These are phyloP conservation scores for Cinnamomum micranthum DNA, from an alignment of 164 flowering plant species.

Conservation along the genomic window DNA sequence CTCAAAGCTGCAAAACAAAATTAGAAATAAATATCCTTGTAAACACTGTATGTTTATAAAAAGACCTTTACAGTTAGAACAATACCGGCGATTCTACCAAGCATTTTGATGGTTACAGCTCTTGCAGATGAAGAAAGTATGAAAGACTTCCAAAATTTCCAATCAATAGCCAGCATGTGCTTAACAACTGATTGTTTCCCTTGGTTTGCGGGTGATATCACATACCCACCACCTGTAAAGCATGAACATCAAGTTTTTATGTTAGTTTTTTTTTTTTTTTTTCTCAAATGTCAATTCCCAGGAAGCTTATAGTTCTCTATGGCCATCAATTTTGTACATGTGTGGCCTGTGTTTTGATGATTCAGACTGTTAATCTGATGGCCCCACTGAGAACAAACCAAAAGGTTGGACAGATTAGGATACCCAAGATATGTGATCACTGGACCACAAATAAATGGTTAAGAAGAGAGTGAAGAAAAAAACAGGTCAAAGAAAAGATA, in stretches of 20 bases:
- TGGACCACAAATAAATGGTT: neutral
- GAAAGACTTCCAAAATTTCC: slow-evolving; percentile 82
- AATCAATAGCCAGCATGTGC: slow-evolving; percentile 95
- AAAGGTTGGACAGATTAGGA: neutral
- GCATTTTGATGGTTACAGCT: slow-evolving; percentile 70
- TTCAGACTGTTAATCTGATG: neutral
- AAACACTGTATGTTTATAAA: neutral
- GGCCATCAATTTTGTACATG: neutral
- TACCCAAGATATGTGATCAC: neutral
- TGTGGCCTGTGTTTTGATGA: neutral
- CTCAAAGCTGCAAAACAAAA: slow-evolving; percentile 56
- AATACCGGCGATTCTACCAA: slow-evolving; percentile 78
- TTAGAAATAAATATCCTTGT: neutral
- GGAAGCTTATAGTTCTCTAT: neutral
- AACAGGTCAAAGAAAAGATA: neutral
- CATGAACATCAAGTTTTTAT: neutral
- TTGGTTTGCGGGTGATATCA: slow-evolving; percentile 64
- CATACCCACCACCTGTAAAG: slow-evolving; percentile 87
- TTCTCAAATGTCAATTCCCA: neutral
- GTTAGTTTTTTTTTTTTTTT: neutral
- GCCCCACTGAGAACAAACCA: neutral
- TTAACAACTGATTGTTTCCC: slow-evolving; percentile 76
- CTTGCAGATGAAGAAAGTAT: slow-evolving; percentile 45
- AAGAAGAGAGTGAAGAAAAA: neutral
- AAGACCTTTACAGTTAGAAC: neutral